Evolutionary conservation across 345 rosid genomes (phyloP).

Genomic region (Eucalyptus marginata): DNA sequence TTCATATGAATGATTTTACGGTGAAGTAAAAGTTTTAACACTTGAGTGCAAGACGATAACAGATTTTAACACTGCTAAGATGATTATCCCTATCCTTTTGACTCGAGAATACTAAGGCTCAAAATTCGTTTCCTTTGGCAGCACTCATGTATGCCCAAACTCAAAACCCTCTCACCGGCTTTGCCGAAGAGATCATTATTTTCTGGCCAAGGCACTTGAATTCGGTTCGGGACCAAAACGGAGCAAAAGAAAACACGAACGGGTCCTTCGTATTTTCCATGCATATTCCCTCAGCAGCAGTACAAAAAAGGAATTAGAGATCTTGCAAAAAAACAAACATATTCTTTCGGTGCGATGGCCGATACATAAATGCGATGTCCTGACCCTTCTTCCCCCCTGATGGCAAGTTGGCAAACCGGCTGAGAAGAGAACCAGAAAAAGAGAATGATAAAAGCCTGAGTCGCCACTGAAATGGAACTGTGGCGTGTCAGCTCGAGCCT

Average conservation of each 20-base stretch:
- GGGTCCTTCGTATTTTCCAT: not conserved
- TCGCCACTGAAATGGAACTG: not conserved
- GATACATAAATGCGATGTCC: not conserved
- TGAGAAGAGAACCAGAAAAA: not conserved
- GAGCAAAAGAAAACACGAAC: not conserved
- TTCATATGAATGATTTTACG: not conserved
- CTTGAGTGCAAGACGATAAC: accelerated
- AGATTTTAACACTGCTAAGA: accelerated
- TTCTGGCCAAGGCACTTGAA: not conserved
- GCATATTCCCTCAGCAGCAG: not conserved
- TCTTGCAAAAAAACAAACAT: not conserved
- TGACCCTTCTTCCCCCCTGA: not conserved
- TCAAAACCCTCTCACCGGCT: not conserved
- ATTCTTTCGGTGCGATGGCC: not conserved
- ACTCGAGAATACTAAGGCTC: not conserved
- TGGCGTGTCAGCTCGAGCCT: not conserved
- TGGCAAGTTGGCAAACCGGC: not conserved
- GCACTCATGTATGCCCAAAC: not conserved
- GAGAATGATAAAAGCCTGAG: not conserved
- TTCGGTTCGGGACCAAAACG: not conserved
- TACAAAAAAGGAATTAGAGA: not conserved
- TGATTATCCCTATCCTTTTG: not conserved
- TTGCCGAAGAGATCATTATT: not conserved
- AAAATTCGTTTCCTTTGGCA: not conserved
- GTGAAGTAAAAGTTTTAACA: accelerated